Base-by-base conservation (phyloP, 495 filamentous ascomycete genomes). In the Aspergillus leporis region DNA sequence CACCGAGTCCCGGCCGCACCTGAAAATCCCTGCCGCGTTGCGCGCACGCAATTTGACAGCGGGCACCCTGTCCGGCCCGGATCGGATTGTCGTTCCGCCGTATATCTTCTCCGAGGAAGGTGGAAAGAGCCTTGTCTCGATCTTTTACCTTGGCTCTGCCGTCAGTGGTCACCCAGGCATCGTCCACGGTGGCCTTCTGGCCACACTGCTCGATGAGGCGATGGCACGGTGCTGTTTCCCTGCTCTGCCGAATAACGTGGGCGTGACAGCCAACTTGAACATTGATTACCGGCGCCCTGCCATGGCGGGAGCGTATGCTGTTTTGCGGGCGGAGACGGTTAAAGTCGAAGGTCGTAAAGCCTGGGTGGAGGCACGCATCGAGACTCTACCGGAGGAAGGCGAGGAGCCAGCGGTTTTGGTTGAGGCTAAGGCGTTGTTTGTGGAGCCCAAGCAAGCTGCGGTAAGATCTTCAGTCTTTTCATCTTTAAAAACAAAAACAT, bases 331-430 rank as follows among this genome's bases (percentile, higher is more conserved):
- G 19, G 84, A 85, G 66, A 97, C 92, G 18, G 84, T 85, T 21
- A 95, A 90, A 78, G 90, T 92, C 9, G 93, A 98, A 69, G 95
- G 94, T 6, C 82, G 94, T 60, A 98, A 98, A 73, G 94, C 93
- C 21, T 98, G 93, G 93, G 93, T 97, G 6, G 87, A 92, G 74
- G 95, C 91, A 21, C 84, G 85, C 61, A 89, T 98, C 64, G 93
- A 97, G 81, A 89, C 91, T 22, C 78, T 97, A 13, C 84, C 85
- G 38, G 78, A 75, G 50, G 81, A 81, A 40, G 84, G 83, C 18
- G 76, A 85, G 66, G 81, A 81, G 40, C 86, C 89, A 10, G 67
- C 82, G 12, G 82, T 92, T 23, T 73, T 94, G 47, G 89, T 85
- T 28, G 88, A 92, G 74, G 91, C 90, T 14, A 88, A 87, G 68